Evolutionary conservation across 1,139 yeast species (phyloP).

Genomic region (Hanseniaspora sp.): DNA sequence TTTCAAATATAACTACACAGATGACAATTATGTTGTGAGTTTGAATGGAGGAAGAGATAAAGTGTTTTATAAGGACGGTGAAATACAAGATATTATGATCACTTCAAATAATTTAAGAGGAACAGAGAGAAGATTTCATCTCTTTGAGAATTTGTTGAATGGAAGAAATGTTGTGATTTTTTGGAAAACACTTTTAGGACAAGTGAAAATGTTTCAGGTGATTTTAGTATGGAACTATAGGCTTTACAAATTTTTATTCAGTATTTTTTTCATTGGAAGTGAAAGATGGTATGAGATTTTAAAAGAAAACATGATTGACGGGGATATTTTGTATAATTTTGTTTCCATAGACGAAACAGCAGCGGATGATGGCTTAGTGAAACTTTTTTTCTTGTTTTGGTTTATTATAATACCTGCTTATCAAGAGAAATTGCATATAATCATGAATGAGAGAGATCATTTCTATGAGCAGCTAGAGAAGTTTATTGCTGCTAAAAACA

Average conservation of each 20-base stretch:
- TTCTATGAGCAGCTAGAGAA: background rate
- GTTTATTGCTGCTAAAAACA: background rate
- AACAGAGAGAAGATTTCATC: background rate
- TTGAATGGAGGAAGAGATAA: background rate
- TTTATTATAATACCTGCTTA: constrained; percentile 22
- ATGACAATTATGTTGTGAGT: background rate
- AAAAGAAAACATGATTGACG: background rate
- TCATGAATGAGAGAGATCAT: constrained; percentile 5
- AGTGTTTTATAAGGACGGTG: background rate
- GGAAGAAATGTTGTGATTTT: background rate
- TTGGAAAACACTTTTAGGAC: background rate
- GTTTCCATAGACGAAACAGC: background rate
- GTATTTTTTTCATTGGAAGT: background rate
- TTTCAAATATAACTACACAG: background rate
- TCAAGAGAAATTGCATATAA: constrained; percentile 15
- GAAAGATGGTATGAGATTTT: background rate
- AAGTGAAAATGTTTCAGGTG: background rate
- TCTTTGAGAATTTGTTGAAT: background rate
- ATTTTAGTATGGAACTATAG: background rate
- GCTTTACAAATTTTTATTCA: background rate
- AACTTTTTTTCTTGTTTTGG: constrained; percentile 22
- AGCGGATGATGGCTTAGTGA: constrained; percentile 15
- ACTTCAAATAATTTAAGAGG: background rate
- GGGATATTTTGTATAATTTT: constrained; percentile 1
- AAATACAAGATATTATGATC: background rate